phyloP scores from a whole-genome alignment of 2,329 filamentous ascomycete genomes.

The Colletotrichum noveboracense region DNA sequence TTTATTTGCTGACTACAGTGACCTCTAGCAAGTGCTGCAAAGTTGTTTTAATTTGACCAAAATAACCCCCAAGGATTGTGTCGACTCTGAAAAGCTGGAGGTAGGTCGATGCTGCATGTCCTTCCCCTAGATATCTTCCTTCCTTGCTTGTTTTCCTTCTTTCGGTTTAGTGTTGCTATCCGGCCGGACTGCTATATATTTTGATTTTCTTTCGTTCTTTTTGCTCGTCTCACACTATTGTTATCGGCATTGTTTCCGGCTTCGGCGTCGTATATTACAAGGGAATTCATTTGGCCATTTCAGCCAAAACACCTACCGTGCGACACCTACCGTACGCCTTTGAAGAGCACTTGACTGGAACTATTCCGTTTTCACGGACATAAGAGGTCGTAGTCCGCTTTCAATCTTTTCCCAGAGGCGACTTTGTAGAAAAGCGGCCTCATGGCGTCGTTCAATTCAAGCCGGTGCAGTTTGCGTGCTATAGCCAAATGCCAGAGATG shows the following conservation, averaged over 20 bases:
- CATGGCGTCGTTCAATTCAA: accelerated
- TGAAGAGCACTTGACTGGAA: accelerated
- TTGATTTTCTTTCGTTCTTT: background rate
- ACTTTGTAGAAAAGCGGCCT: background rate
- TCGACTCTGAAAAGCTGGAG: background rate
- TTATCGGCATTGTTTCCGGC: background rate
- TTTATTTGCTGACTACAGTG: too few relatives aligned
- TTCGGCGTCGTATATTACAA: background rate
- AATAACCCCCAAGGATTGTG: background rate
- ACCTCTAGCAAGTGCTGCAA: background rate
- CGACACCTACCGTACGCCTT: background rate
- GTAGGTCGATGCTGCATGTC: background rate
- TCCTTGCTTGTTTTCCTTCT: background rate
- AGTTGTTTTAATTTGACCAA: background rate
- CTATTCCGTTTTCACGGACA: accelerated
- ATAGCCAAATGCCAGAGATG: background rate
- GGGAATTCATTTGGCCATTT: too few relatives aligned
- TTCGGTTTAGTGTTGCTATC: background rate
- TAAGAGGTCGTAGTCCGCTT: background rate
- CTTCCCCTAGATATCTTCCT: background rate
- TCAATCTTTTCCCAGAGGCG: background rate
- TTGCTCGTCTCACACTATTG: too few relatives aligned
- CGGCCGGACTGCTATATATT: background rate
- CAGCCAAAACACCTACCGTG: too few relatives aligned
- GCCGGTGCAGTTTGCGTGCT: background rate